Percentiles rank a stretch among this genome's conserved stretches.
phyloP scores from a whole-genome alignment of 2,329 filamentous ascomycete genomes.

The Xylariaceae sp. region DNA sequence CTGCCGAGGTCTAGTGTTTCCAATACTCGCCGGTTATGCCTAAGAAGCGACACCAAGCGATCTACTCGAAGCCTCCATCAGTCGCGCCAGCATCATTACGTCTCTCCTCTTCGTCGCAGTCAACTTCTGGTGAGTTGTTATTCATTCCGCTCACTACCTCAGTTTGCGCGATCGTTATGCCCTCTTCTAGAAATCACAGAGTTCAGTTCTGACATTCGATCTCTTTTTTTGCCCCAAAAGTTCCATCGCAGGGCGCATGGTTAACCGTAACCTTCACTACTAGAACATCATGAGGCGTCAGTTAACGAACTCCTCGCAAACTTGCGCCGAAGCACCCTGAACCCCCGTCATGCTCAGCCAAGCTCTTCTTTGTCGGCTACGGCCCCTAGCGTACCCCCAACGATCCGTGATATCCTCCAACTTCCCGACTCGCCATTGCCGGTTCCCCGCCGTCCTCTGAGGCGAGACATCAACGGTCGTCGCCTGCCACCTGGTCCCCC shows the following conservation, averaged over 20 bases:
- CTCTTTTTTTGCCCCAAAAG: not conserved
- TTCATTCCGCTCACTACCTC: not conserved
- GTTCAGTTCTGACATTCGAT: not conserved
- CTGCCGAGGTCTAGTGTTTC: slow-evolving; percentile 15
- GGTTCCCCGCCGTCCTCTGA: slow-evolving; percentile 40
- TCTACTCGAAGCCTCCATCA: slow-evolving; percentile 54
- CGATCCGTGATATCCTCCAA: slow-evolving; percentile 53
- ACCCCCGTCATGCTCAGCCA: slow-evolving; percentile 29
- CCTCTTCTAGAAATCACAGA: not conserved
- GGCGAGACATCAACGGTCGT: slow-evolving; percentile 43
- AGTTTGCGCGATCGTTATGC: not conserved
- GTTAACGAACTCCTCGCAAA: slow-evolving; percentile 58
- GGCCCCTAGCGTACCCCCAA: slow-evolving; percentile 52
- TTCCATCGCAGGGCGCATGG: not conserved
- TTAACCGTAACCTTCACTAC: not conserved
- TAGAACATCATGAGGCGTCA: slow-evolving; percentile 36
- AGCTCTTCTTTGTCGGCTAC: slow-evolving; percentile 30
- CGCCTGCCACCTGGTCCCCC: slow-evolving; percentile 53
- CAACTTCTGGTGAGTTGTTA: slow-evolving; percentile 21
- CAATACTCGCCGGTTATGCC: slow-evolving; percentile 43
- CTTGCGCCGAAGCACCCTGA: slow-evolving; percentile 42
- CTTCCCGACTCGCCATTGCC: slow-evolving; percentile 53
- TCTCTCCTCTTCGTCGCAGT: slow-evolving; percentile 33
- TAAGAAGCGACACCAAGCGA: slow-evolving; percentile 54
- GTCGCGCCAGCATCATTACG: slow-evolving; percentile 47